A percentile compares a stretch with the other conserved stretches of the same genome.
These are phyloP conservation scores for Populus pruinosa DNA, from an alignment of 345 rosid genomes.

Conservation along the genomic window DNA sequence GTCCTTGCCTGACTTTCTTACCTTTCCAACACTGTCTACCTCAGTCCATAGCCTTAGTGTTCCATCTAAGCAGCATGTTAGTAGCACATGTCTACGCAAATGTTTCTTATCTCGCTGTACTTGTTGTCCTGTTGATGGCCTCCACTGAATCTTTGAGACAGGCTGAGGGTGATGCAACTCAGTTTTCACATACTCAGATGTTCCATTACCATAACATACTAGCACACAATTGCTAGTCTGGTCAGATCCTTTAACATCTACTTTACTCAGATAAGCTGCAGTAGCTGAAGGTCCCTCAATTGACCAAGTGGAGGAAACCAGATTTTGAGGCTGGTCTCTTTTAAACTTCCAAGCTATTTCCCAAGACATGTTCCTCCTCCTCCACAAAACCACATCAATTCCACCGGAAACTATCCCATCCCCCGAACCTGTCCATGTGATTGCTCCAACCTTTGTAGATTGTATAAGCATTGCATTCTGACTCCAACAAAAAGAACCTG, in stretches of 20 bases:
- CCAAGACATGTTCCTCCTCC: slow-evolving; percentile 65
- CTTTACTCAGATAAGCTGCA: slow-evolving; percentile 43
- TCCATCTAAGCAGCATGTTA: slow-evolving; percentile 90
- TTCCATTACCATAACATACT: slow-evolving; percentile 45
- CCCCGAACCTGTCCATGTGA: slow-evolving; percentile 81
- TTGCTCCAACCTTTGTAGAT: slow-evolving; percentile 65
- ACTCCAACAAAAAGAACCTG: slow-evolving; percentile 99
- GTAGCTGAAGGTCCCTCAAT: slow-evolving; percentile 66
- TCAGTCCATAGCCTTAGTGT: slow-evolving; percentile 83
- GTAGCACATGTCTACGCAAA: slow-evolving; percentile 47
- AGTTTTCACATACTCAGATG: slow-evolving; percentile 38
- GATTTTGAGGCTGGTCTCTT: slow-evolving; percentile 57
- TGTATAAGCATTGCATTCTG: slow-evolving; percentile 81
- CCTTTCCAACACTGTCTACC: slow-evolving; percentile 52
- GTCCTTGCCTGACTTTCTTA: slow-evolving; percentile 51
- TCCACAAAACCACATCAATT: slow-evolving; percentile 71
- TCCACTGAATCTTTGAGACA: slow-evolving; percentile 78
- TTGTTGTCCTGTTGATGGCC: slow-evolving; percentile 50
- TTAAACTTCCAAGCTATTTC: slow-evolving; percentile 82
- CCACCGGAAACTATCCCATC: slow-evolving; percentile 86
- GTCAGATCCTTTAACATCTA: slow-evolving; percentile 30
- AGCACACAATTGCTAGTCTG: slow-evolving; percentile 46
- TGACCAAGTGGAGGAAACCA: slow-evolving; percentile 84
- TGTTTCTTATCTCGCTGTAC: slow-evolving; percentile 29
- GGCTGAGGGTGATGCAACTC: slow-evolving; percentile 71